Evolutionary conservation across 1,139 yeast species (phyloP).

Genomic region (Hemisphaericaspora xylofermentans): DNA sequence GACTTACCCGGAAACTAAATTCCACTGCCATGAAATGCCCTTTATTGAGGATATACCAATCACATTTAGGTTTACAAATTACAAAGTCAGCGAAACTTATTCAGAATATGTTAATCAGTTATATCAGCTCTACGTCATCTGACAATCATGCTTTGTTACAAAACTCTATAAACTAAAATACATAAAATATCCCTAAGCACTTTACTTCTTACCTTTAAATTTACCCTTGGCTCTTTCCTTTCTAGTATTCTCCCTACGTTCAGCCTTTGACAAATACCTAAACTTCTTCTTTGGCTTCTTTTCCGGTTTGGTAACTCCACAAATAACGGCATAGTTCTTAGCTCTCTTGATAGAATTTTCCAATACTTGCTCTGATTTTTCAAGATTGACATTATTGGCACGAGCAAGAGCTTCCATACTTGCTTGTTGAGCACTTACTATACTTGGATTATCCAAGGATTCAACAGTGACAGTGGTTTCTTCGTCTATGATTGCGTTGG

Average conservation of each 20-base stretch:
- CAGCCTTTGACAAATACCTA: slow-evolving; percentile 78
- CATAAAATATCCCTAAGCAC: too few relatives aligned
- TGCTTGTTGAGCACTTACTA: slow-evolving; percentile 29
- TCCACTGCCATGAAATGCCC: too few relatives aligned
- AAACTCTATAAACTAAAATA: too few relatives aligned
- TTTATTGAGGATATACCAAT: too few relatives aligned
- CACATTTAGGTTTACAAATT: too few relatives aligned
- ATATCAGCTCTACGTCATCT: too few relatives aligned
- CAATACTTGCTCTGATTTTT: slow-evolving; percentile 57
- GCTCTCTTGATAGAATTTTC: slow-evolving; percentile 68
- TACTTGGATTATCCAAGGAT: slow-evolving; percentile 48
- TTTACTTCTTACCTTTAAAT: slow-evolving; percentile 11
- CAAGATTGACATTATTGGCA: slow-evolving; percentile 62
- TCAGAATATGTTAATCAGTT: too few relatives aligned
- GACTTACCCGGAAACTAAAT: too few relatives aligned
- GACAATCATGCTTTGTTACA: too few relatives aligned
- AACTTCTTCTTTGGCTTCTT: slow-evolving; percentile 67
- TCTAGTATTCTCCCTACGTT: slow-evolving; percentile 64
- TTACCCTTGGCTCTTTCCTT: slow-evolving; percentile 48
- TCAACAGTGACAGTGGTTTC: slow-evolving; percentile 68
- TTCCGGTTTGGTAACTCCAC: slow-evolving; percentile 50
- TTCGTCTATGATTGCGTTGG: slow-evolving; percentile 48
- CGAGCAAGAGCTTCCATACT: slow-evolving; percentile 56
- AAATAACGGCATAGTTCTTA: slow-evolving; percentile 66
- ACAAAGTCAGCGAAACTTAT: too few relatives aligned